Conservation (phyloP, 805 yeast genomes). For the Myxozyma mucilagina region DNA sequence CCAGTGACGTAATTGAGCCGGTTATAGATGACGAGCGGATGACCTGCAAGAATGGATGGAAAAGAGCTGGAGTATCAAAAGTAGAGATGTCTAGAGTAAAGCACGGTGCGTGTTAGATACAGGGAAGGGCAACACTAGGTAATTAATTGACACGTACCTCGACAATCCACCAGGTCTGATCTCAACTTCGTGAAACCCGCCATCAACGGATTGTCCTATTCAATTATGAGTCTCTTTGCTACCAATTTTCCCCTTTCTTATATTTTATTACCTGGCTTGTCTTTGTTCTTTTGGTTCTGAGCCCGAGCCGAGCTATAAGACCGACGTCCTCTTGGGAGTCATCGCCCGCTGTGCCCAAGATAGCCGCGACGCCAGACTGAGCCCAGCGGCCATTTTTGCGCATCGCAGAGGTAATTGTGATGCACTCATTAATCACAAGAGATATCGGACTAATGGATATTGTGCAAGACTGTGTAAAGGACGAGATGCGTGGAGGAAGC, state of each 20-base stretch:
- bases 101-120: neutral
- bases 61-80: conserved; percentile 68
- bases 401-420: conserved; percentile 83
- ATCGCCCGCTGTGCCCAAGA: conserved; percentile 62
- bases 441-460: conserved; percentile 72
- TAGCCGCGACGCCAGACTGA: conserved; percentile 80
- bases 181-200: conserved; percentile 74
- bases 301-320: conserved; percentile 39
- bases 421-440: conserved; percentile 84
- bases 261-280: conserved; percentile 16
- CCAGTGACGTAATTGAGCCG: conserved; percentile 80
- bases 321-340: conserved; percentile 49
- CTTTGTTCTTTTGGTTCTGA: conserved; percentile 35
- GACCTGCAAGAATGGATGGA: conserved; percentile 84
- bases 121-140: neutral
- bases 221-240: neutral
- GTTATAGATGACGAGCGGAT: conserved; percentile 82
- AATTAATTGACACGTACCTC: conserved; percentile 27
- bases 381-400: conserved; percentile 77
- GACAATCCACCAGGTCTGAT: conserved; percentile 61
- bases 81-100: conserved; percentile 45
- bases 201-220: conserved; percentile 28
- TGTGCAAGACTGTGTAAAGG: conserved; percentile 28
- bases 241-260: too few relatives aligned
- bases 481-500: conserved; percentile 28